Evolutionary conservation across 495 filamentous ascomycete species (phyloP), one percentile per base, ranked within the genome.

Genomic region (Penicillium canescens): DNA sequence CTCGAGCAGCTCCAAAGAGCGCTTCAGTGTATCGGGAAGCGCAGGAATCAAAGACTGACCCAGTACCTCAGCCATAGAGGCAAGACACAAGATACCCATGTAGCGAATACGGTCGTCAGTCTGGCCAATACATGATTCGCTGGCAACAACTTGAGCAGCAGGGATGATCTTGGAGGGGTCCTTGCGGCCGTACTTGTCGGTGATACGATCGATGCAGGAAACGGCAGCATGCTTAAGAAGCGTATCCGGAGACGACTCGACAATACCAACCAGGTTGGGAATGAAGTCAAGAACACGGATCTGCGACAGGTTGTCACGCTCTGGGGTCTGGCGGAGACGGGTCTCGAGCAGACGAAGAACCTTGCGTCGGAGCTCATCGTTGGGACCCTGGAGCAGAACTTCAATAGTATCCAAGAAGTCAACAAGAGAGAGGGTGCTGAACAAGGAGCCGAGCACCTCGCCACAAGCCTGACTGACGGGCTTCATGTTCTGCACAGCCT

Each of bases 181-280:
- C 62, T 88, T 90, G 70, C 92, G 93, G 48, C 94, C 94, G 65
- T 95, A 96, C 65, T 89, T 89, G 70, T 95, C 90, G 8, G 89
- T 82, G 46, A 98, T 92, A 60, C 86, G 86, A 71, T 96, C 91
- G 43, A 96, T 88, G 61, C 94, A 98, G 36, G 82, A 80, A 37
- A 98, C 79, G 5, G 92, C 89, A 24, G 86, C 87, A 58, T 87
- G 87, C 69, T 91, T 93, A 62, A 94, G 82, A 34, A 83, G 76
- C 37, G 83, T 78, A 60, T 92, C 81, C 18, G 82, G 73, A 20
- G 88, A 86, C 10, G 86, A 81, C 42, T 86, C 75, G 36, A 98
- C 79, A 23, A 95, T 86, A 16, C 78, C 76, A 3, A 86, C 86
- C 52, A 96, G 74, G 56, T 84, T 85, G 9, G 90, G 85, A 57